Base-by-base conservation (phyloP, 805 yeast genomes). In the Spathaspora girioi region DNA sequence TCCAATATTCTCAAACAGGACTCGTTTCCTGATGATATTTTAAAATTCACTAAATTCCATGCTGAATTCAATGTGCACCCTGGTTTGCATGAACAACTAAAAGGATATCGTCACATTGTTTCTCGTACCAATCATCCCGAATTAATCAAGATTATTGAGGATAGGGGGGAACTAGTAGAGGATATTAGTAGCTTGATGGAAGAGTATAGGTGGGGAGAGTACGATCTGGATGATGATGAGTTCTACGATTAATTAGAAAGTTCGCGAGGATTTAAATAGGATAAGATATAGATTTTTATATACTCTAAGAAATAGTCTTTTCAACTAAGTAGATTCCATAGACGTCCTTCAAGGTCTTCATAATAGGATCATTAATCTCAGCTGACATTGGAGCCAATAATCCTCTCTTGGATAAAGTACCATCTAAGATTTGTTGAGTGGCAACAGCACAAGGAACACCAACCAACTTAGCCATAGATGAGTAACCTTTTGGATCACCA, bases 361-460 rank as follows among this genome's bases (percentile, higher is more conserved):
- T 87, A 71, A 94, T 80, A 58, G 98, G 96, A 60, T 89, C 86
- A 70, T 90, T 90, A 68, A 91, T 82, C 68, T 89, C 94, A 57
- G 96, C 87, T 55, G 90, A 76, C 81, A 89, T 87, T 67, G 99
- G 99, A 50, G 97, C 98, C 61, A 84, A 79, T 67, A 94, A 79
- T 61, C 99, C 99, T 55, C 77, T 81, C 61, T 80, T 79, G 63
- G 83, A 79, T 59, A 80, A 77, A 52, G 85, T 82, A 59, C 97
- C 97, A 60, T 87, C 83, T 63, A 94, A 80, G 56, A 94, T 87
- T 72, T 88, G 86, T 75, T 83, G 83, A 53, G 87, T 79, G 29
- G 98, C 99, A 69, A 94, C 96, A 50, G 97, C 97, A 76, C 97
- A 93, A 59, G 99, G 99, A 57, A 91, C 93, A 78, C 99, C 99